Evolutionary conservation across 225 moss, liverwort and hornwort genomes (phyloP).

Genomic region (Physcomitrellopsis africana): DNA sequence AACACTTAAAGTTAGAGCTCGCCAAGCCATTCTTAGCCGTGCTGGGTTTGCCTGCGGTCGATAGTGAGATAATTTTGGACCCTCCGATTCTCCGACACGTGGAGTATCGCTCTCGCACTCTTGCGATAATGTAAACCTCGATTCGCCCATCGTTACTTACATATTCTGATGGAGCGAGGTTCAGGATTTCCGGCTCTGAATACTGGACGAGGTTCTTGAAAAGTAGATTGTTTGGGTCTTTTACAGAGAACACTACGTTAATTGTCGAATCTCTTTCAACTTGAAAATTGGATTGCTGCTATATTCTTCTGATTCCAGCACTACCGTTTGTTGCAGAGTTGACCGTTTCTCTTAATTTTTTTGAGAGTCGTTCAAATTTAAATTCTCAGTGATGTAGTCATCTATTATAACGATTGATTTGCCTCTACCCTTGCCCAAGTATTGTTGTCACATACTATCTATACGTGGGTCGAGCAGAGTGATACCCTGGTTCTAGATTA

Average conservation of each 20-base stretch:
- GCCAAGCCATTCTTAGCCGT: neutral
- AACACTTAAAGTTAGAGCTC: conserved; percentile 3
- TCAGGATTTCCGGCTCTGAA: neutral
- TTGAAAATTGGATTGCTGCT: neutral
- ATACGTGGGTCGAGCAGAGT: neutral
- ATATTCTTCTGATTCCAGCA: conserved; percentile 1
- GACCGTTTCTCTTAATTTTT: neutral
- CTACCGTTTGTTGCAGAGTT: neutral
- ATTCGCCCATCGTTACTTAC: neutral
- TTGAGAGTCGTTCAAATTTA: neutral
- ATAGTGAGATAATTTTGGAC: neutral
- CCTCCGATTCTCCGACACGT: neutral
- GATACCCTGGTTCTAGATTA: neutral
- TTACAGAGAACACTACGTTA: neutral
- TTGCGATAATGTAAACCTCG: neutral
- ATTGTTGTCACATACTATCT: neutral
- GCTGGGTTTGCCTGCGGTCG: neutral
- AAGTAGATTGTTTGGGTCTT: neutral
- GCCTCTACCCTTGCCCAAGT: conserved; percentile 4
- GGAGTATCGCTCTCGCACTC: neutral
- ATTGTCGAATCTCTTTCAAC: neutral
- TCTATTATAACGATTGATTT: neutral
- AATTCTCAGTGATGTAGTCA: neutral
- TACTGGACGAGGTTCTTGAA: conserved; percentile 7
- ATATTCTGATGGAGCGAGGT: neutral